Percentiles rank a stretch among this genome's conserved stretches.
These are phyloP conservation scores for Henckelia pumila DNA, from an alignment of 257 asterid genomes.

Conservation along the genomic window DNA sequence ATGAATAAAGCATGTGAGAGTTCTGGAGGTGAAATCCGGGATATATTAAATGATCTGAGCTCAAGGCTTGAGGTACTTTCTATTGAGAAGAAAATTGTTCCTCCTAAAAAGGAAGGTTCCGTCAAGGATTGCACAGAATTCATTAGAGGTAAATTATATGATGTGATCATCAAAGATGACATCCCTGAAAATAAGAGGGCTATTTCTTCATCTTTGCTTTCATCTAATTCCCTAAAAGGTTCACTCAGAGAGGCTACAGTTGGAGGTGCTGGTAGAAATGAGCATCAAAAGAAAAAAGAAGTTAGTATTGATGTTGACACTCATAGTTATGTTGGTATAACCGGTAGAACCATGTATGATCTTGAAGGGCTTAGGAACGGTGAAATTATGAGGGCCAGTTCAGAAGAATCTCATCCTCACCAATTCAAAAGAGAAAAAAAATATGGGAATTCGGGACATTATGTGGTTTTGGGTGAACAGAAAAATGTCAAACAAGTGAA, in stretches of 20 bases:
- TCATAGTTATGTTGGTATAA: conserved; percentile 25
- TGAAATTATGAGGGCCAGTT: conserved; percentile 23
- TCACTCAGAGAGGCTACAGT: conserved; percentile 30
- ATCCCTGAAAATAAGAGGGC: conserved; percentile 39
- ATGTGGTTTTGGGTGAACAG: conserved; percentile 37
- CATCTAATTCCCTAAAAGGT: conserved; percentile 38
- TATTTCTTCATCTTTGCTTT: conserved; percentile 42
- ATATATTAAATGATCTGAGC: conserved; percentile 71
- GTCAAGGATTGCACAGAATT: conserved; percentile 31
- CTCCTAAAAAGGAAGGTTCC: conserved; percentile 41
- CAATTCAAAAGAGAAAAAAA: conserved; percentile 35
- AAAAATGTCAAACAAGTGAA: conserved; percentile 35
- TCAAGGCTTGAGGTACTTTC: conserved; percentile 74
- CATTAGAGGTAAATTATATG: conserved; percentile 30
- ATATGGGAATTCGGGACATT: conserved; percentile 32
- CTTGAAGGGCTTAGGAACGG: conserved; percentile 32
- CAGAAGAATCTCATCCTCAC: conserved; percentile 30
- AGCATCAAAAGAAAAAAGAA: conserved; percentile 25
- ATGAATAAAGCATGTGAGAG: conserved; percentile 37
- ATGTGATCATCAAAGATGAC: conserved; percentile 32
- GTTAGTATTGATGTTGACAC: conserved; percentile 25
- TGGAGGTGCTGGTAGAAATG: conserved; percentile 29
- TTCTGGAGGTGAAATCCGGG: conserved; percentile 64
- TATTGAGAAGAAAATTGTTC: conserved; percentile 61
- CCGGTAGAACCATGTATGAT: conserved; percentile 23